Percentiles rank a stretch among this genome's conserved stretches.
phyloP scores from a whole-genome alignment of 768 basidiomycete genomes.

The Tylopilus felleus region DNA sequence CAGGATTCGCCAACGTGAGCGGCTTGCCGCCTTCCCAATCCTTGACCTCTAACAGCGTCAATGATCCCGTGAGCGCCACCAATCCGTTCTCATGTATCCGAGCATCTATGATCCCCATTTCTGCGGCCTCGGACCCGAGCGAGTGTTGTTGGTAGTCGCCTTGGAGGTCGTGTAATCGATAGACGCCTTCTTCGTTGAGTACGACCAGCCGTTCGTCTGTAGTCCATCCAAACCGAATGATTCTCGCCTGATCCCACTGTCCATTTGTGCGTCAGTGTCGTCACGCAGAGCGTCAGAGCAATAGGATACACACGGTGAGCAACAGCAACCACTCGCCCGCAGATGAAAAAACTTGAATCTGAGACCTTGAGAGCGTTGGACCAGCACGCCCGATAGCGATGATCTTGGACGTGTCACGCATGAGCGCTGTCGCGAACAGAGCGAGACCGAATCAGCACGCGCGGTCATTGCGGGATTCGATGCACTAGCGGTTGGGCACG shows the following conservation, averaged over 20 bases:
- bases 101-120: slow-evolving; percentile 82
- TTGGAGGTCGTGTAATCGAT: slow-evolving; percentile 85
- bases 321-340: slow-evolving; percentile 70
- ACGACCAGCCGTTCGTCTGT: slow-evolving; percentile 78
- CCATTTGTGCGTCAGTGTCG: slow-evolving; percentile 14
- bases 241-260: slow-evolving; percentile 89
- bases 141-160: slow-evolving; percentile 85
- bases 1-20: slow-evolving; percentile 66
- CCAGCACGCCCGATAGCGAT: slow-evolving; percentile 63
- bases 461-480: not conserved
- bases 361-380: slow-evolving; percentile 62
- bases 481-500: slow-evolving; percentile 11
- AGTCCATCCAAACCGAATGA: slow-evolving; percentile 83
- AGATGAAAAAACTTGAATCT: slow-evolving; percentile 85
- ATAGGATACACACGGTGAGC: slow-evolving; percentile 62
- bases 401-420: slow-evolving; percentile 80
- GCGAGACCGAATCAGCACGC: slow-evolving; percentile 3
- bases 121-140: slow-evolving; percentile 76
- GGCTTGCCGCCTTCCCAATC: slow-evolving; percentile 83
- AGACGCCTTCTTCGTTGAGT: slow-evolving; percentile 88
- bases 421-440: slow-evolving; percentile 55
- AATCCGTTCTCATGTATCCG: slow-evolving; percentile 83
- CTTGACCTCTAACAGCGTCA: slow-evolving; percentile 81
- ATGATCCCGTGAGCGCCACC: slow-evolving; percentile 75
- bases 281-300: not conserved